These are phyloP conservation scores for Paecilomyces sp. DNA, from an alignment of 2,329 filamentous ascomycete species.

Conservation along the genomic window DNA sequence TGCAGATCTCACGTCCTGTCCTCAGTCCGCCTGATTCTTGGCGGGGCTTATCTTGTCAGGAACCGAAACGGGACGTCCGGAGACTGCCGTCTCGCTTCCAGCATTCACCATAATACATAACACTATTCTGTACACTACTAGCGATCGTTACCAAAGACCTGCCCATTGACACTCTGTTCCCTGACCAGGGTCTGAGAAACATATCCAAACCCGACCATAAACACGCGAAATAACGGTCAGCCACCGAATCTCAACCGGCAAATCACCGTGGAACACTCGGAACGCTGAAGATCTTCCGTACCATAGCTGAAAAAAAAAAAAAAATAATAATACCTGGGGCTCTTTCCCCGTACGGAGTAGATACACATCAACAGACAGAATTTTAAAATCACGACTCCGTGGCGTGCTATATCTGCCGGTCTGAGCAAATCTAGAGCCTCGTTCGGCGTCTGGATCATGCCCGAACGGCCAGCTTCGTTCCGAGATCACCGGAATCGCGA, in stretches of 20 bases:
- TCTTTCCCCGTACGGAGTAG: no score
- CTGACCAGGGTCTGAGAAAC: not conserved
- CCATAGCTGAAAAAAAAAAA: not conserved
- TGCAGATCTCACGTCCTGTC: not conserved
- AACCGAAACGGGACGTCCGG: not conserved
- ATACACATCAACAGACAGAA: no score
- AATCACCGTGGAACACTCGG: not conserved
- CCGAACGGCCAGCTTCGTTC: not conserved
- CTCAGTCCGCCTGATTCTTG: not conserved
- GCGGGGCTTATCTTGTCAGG: not conserved
- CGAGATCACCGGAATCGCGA: not conserved
- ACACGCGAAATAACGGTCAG: not conserved
- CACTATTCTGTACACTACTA: not conserved
- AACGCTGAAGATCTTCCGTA: not conserved
- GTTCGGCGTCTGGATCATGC: not conserved
- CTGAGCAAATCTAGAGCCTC: no score
- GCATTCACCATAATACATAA: not conserved
- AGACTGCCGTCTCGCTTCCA: not conserved
- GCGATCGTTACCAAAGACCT: not conserved
- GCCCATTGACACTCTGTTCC: not conserved
- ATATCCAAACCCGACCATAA: not conserved
- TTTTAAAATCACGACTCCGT: not conserved
- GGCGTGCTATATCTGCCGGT: not conserved
- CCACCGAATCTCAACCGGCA: not conserved
- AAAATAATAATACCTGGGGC: no score